Evolutionary conservation across 1,139 yeast genomes (phyloP), one percentile per base, ranked within the genome.

Genomic region (Geotrichum phurueaensis): DNA sequence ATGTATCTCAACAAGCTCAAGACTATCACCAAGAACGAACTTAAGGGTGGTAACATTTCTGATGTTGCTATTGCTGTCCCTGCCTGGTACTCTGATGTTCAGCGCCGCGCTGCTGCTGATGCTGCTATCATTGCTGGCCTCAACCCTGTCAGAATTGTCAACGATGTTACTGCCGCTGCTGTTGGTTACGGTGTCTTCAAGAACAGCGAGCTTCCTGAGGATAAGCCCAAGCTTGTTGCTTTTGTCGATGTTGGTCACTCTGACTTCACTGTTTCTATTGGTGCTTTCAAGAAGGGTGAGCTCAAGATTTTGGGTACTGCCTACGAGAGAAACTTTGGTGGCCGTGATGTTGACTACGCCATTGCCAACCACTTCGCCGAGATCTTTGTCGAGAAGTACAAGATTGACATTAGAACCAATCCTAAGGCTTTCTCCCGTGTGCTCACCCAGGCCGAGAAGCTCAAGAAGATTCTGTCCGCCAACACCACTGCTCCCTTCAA

Each of bases 131-230:
- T 94, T 75, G 98, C 99, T 65, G 97, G 97, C 65, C 84, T 94
- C 74, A 94, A 94, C 85, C 97, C 99, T 64, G 97, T 94, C 65
- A 88, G 99, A 83, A 86, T 94, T 68, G 96, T 94, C 71, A 94
- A 94, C 76, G 99, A 94, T 76, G 86, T 89, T 66, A 92, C 99
- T 63, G 98, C 99, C 65, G 99, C 99, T 63, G 98, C 97, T 69
- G 97, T 95, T 67, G 96, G 97, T 69, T 95, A 94, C 80, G 99
- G 99, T 81, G 97, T 94, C 65, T 94, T 94, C 86, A 92, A 94
- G 84, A 85, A 89, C 62, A 85, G 89, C 62, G 95, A 89, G 72
- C 89, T 94, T 69, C 94, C 96, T 76, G 97, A 90, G 77, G 96
- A 88, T 70, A 88, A 87, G 76, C 87, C 94, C 72, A 86, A 88